Evolutionary conservation across 345 rosid genomes (phyloP).

Genomic region (Moricandia arvensis): DNA sequence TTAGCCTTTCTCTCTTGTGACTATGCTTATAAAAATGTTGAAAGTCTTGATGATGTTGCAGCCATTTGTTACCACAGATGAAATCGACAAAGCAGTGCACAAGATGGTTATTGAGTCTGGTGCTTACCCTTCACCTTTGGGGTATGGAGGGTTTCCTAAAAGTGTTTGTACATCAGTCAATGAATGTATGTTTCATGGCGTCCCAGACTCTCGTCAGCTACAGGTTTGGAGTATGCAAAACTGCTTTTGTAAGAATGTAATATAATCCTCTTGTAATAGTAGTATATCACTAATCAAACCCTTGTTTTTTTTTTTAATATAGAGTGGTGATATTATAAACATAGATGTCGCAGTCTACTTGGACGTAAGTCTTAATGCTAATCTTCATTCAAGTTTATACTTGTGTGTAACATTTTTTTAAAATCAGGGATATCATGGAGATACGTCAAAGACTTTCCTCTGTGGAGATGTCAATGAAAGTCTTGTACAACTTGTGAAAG

Average conservation of each 20-base stretch:
- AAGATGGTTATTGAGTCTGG: slow-evolving; percentile 78
- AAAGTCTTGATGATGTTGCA: slow-evolving; percentile 20
- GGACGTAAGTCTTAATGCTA: slow-evolving; percentile 48
- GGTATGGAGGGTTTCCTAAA: slow-evolving; percentile 90
- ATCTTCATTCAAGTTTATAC: neutral
- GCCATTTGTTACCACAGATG: slow-evolving; percentile 86
- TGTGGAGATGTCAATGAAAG: slow-evolving; percentile 62
- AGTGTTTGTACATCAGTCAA: slow-evolving; percentile 92
- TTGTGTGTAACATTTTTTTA: neutral
- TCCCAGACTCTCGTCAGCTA: slow-evolving; percentile 89
- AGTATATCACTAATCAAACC: slow-evolving; percentile 12
- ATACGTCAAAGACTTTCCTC: slow-evolving; percentile 81
- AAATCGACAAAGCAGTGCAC: slow-evolving; percentile 89
- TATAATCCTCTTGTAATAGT: neutral
- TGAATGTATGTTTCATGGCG: slow-evolving; percentile 92
- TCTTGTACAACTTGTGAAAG: slow-evolving; percentile 62
- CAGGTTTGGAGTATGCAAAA: slow-evolving; percentile 50
- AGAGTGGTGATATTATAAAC: slow-evolving; percentile 87
- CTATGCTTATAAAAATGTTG: neutral
- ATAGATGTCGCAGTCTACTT: slow-evolving; percentile 86
- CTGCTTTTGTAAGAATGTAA: neutral
- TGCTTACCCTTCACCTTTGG: slow-evolving; percentile 97
- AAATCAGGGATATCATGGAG: slow-evolving; percentile 86
- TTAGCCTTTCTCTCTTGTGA: neutral
- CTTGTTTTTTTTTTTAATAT: slow-evolving; percentile 43